These are phyloP conservation scores for Cladosporium sphaerospermum DNA, from an alignment of 2,329 filamentous ascomycete species.

Conservation along the genomic window DNA sequence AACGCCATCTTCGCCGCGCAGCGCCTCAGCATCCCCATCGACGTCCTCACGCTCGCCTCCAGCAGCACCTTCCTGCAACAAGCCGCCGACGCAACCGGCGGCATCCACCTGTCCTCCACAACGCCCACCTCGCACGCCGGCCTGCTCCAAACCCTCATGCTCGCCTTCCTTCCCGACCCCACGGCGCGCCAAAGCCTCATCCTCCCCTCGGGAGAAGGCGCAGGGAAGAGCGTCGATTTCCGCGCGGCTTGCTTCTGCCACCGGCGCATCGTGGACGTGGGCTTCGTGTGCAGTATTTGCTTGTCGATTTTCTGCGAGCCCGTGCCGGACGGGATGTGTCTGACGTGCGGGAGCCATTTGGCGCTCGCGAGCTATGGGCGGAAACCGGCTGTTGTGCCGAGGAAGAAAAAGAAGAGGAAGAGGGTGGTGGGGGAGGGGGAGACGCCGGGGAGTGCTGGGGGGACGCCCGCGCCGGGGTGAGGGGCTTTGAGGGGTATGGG, in stretches of 20 bases:
- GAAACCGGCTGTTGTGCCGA: conserved; percentile 67
- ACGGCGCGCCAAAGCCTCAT: conserved; percentile 60
- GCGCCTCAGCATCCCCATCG: conserved; percentile 79
- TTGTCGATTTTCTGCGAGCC: conserved; percentile 83
- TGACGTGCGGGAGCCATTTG: conserved; percentile 77
- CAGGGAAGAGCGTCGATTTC: conserved; percentile 82
- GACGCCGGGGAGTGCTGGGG: conserved; percentile 17
- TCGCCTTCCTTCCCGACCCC: conserved; percentile 76
- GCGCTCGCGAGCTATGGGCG: conserved; percentile 69
- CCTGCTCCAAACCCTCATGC: conserved; percentile 88
- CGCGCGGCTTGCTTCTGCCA: conserved; percentile 98
- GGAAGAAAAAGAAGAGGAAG: conserved; percentile 73
- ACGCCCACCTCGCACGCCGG: conserved; percentile 40
- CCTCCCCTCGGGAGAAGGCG: conserved; percentile 45
- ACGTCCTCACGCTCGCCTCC: conserved; percentile 80
- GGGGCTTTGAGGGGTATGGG: neutral
- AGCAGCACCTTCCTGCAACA: conserved; percentile 92
- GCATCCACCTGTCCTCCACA: conserved; percentile 58
- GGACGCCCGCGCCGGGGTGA: conserved; percentile 5
- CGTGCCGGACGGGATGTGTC: conserved; percentile 59
- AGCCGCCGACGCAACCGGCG: conserved; percentile 67
- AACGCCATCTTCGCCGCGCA: conserved; percentile 96
- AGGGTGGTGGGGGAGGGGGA: conserved; percentile 43
- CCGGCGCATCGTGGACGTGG: conserved; percentile 79
- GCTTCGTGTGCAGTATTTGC: conserved; percentile 94